Base-by-base conservation (phyloP, 352 stramenopile genomes). In the Phytopythium boreale region DNA sequence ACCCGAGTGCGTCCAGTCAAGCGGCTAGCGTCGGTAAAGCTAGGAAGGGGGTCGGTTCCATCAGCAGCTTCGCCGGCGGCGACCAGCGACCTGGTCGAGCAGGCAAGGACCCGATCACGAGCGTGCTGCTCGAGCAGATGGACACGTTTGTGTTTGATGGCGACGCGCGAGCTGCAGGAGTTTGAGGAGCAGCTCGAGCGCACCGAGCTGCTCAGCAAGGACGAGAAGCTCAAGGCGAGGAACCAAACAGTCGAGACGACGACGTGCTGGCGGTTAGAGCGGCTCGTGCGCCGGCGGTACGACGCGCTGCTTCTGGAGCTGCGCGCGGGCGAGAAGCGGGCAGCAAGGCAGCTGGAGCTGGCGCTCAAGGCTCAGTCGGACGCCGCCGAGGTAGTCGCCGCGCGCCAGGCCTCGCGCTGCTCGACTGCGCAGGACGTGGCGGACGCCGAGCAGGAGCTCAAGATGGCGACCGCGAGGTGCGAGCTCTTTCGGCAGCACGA, bases 61-160 rank as follows among this genome's bases (percentile, higher is more conserved):
- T 79, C 15, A 86, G 86, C 17, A 71, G 69, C 4, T 69, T 86
- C 14, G 79, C 78, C 19, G 62, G 76, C 1, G 22, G 46, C 4
- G 46, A 52, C 11, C 46, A 52, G 22, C 46, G 46, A 10, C 67
- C 76, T 20, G 67, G 85, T 7, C 76, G 84, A 15, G 71, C 78
- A 31, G 72, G 78, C 24, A 71, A 75, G 8, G 82, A 91, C 59
- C 74, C 76, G 49, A 73, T 81, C 2, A 88, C 79, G 24, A 82
- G 79, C 47, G 66, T 95, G 1, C 56, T 95, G 14, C 61, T 93
- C 26, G 77, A 90, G 27, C 67, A 82, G 31, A 75, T 93, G 22
- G 77, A 73, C 34, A 78, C 82, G 17, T 95, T 93, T 95, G 17
- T 88, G 80, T 63, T 68, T 95, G 0, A 59, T 83, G 27, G 67